A percentile compares a stretch with the other conserved stretches of the same genome.
Conservation (phyloP, 371 early-diverging fungal species). For the Nematocida parisii region DNA sequence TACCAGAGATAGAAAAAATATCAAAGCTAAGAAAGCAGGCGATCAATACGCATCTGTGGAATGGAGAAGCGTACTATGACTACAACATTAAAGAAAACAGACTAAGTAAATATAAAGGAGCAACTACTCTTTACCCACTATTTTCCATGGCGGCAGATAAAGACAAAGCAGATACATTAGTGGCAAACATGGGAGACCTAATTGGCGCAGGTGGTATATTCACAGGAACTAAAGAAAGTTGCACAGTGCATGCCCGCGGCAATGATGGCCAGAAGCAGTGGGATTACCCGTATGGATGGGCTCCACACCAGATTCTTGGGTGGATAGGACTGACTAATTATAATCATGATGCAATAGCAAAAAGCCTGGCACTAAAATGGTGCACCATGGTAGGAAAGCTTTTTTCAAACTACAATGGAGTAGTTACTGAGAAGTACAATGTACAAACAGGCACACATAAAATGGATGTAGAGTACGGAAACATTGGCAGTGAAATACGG, state of each 20-base stretch:
- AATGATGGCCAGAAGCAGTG: slow-evolving; percentile 44
- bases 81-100: slow-evolving; percentile 25
- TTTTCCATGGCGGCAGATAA: slow-evolving; percentile 20
- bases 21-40: slow-evolving; percentile 55
- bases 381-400: slow-evolving; percentile 55
- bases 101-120: slow-evolving; percentile 51
- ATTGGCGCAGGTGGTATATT: slow-evolving; percentile 44
- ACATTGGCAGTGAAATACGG: slow-evolving; percentile 41
- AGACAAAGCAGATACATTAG: slow-evolving; percentile 31
- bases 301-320: slow-evolving; percentile 55
- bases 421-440: slow-evolving; percentile 58
- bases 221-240: slow-evolving; percentile 45
- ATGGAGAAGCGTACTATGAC: slow-evolving; percentile 37
- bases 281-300: slow-evolving; percentile 60
- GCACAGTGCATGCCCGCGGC: background rate
- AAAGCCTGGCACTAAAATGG: slow-evolving; percentile 43
- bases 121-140: slow-evolving; percentile 47
- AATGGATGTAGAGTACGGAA: slow-evolving; percentile 52
- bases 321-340: slow-evolving; percentile 55
- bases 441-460: slow-evolving; percentile 46
- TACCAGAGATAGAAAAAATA: slow-evolving; percentile 29
- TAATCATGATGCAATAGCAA: slow-evolving; percentile 10
- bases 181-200: slow-evolving; percentile 12
- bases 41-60: slow-evolving; percentile 50
- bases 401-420: slow-evolving; percentile 51